These are phyloP conservation scores for Fusarium miscanthi DNA, from an alignment of 2,329 filamentous ascomycete genomes.

Conservation along the genomic window DNA sequence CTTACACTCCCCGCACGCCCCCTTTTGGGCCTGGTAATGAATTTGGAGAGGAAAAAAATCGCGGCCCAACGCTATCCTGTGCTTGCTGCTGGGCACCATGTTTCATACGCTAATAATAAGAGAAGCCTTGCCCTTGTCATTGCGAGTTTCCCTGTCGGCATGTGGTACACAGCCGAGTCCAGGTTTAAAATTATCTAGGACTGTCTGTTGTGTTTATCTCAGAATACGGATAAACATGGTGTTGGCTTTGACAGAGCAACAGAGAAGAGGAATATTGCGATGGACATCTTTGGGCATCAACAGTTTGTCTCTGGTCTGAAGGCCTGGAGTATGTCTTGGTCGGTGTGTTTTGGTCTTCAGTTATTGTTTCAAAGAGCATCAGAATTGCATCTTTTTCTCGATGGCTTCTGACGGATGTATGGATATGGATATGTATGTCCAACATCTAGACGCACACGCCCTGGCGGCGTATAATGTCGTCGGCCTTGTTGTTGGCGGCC, in stretches of 20 bases:
- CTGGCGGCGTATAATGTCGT: conserved; percentile 35
- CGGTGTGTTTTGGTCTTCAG: conserved; percentile 8
- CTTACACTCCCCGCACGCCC: conserved; percentile 27
- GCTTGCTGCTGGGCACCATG: conserved; percentile 41
- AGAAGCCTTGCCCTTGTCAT: conserved; percentile 38
- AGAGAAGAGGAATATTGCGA: conserved; percentile 5
- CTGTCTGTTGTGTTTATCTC: conserved; percentile 30
- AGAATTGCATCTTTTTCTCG: conserved; percentile 4
- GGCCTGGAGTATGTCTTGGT: neutral
- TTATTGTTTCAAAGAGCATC: conserved; percentile 13
- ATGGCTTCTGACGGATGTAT: neutral
- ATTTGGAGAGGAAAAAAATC: conserved; percentile 24
- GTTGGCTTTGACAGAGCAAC: conserved; percentile 13
- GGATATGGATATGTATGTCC: conserved; percentile 24
- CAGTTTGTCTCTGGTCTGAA: conserved; percentile 8
- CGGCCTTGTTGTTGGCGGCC: conserved; percentile 36
- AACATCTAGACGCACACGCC: conserved; percentile 33
- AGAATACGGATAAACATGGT: conserved; percentile 24
- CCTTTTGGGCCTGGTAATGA: conserved; percentile 41
- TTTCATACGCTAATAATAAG: conserved; percentile 45
- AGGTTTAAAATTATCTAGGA: conserved; percentile 40
- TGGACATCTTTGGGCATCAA: conserved; percentile 26
- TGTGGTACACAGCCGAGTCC: conserved; percentile 40
- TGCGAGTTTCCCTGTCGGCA: conserved; percentile 37
- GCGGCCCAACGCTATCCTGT: conserved; percentile 42